Evolutionary conservation across 306 rosid genomes (phyloP), one percentile per base, ranked within the genome.

Genomic region (Prunus fruticosa): DNA sequence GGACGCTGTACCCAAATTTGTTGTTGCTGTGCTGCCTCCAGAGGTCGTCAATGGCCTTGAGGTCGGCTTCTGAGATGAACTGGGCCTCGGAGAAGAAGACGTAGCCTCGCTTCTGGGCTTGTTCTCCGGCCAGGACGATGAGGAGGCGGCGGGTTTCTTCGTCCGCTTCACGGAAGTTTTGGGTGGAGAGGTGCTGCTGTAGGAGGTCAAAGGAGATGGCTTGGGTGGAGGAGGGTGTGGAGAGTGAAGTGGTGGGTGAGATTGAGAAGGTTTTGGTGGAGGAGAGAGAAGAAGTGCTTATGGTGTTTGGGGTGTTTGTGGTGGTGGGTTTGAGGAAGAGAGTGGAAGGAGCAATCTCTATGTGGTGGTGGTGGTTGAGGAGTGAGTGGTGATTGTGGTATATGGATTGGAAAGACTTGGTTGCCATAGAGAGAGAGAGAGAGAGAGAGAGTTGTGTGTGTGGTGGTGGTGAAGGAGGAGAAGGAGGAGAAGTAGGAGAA

Each of bases 1-100:
- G 99, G 8, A 91, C 89, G 38, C 97, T 92, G 88, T 92, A 95
- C 2, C 99, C 97, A 58, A 92, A 95, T 28, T 64, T 92, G 72
- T 82, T 78, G 45, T 76, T 73, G 77, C 99, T 95, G 85, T 87
- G 69, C n/a, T 81, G 83, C 50, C 80, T 85, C 99, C 99, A 95
- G 3, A 95, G 92, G 13, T 81, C 80, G 81, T 95, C 99, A 3
- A 95, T 89, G 82, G 91, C 68, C 61, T 71, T 80, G 63, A 95
- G 90, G 63, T 86, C 91, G n/a, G 83, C 13, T 52, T 73, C 86
- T 1, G 97, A 49, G 65, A 92, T 86, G 87, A 92, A 92, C 67
- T 95, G 84, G 2, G 82, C 96, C 75, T 95, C 97, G 0, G 99
- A 95, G 90, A 92, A 95, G 87, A 91, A 95, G 19, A 95, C 92